Evolutionary conservation across 2,329 filamentous ascomycete genomes (phyloP), one percentile per base, ranked within the genome.

Genomic region (Gremmenia infestans): DNA sequence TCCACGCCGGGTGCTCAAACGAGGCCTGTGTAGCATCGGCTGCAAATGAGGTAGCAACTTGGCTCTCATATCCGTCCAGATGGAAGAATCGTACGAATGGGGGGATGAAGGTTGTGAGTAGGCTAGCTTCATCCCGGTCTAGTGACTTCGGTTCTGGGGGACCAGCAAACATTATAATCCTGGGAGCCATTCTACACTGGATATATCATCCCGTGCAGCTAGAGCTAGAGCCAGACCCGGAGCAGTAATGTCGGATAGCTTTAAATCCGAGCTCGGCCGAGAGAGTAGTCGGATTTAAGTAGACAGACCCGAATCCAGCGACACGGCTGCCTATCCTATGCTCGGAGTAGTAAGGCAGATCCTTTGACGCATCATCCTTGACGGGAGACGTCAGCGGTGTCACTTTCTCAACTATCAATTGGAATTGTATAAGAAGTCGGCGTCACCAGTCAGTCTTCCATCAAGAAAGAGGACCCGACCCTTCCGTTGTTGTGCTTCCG

Each of bases 91-190:
- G 58, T 47, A 70, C 64, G 47, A 80, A 70, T 2, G 74, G 68
- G 1, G 70, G 70, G 11, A 71, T 64, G 61, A 81, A 81, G 12
- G 68, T 67, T 7, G 76, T 65, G 17, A 84, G 71, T 40, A 89
- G 75, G n/a, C 68, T 64, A 1, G 71, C 63, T 12, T 78, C 68
- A 47, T 76, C 69, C 81, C 85, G 88, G 42, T 77, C 70, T 22
- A 90, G 74, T 23, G 73, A 71, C 9, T 71, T 71, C 32, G 72
- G 67, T 36, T 77, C 71, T 2, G 87, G 87, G n/a, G 86, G 84
- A 23, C 87, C 87, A 53, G 79, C 76, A 54, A 85, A 71, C 58
- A 82, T 76, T 52, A 82, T 76, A 9, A 66, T 50, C 19, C 61
- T 61, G 17, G 62, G 56, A 53, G 63, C 48, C 66, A 68, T 68